Evolutionary conservation across 805 yeast species (phyloP).

Genomic region (Candida peoriensis): DNA sequence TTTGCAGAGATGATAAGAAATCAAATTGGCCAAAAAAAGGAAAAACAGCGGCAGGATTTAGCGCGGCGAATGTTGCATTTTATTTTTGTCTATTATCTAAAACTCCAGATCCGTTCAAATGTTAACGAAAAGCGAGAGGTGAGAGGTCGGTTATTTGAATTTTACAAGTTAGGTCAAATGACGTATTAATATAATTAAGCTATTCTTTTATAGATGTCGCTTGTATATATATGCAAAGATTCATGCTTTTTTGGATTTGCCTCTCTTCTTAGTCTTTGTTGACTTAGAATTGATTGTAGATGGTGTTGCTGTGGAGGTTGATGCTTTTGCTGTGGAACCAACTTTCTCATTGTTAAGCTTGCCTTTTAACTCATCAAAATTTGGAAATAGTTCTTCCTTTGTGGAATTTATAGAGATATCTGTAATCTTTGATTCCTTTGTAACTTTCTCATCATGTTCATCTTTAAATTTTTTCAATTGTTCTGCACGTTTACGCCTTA

Average conservation of each 20-base stretch:
- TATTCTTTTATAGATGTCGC: too few species aligned
- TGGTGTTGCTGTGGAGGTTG: conserved; percentile 22
- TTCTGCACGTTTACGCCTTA: conserved; percentile 48
- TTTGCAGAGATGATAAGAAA: too few species aligned
- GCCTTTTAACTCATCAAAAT: conserved; percentile 10
- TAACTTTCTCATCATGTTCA: conserved; percentile 6
- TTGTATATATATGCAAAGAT: too few species aligned
- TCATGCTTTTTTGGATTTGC: conserved; percentile 3
- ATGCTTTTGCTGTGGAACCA: conserved; percentile 16
- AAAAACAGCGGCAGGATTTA: too few species aligned
- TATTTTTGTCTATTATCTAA: too few species aligned
- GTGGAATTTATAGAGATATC: conserved; percentile 5
- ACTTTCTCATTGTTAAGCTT: conserved; percentile 6
- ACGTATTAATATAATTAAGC: too few species aligned
- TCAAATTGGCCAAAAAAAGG: too few species aligned
- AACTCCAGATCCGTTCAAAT: too few species aligned
- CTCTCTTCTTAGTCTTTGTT: conserved; percentile 8
- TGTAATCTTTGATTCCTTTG: conserved; percentile 5
- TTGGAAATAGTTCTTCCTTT: conserved; percentile 28
- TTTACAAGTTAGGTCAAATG: too few species aligned
- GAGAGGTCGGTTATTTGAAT: too few species aligned
- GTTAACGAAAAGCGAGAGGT: too few species aligned
- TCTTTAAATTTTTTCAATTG: conserved; percentile 3
- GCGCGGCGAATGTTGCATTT: too few species aligned
- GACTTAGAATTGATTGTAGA: conserved; percentile 1